Conservation (phyloP, 208 protist species). For the Leishmania aethiopica region DNA sequence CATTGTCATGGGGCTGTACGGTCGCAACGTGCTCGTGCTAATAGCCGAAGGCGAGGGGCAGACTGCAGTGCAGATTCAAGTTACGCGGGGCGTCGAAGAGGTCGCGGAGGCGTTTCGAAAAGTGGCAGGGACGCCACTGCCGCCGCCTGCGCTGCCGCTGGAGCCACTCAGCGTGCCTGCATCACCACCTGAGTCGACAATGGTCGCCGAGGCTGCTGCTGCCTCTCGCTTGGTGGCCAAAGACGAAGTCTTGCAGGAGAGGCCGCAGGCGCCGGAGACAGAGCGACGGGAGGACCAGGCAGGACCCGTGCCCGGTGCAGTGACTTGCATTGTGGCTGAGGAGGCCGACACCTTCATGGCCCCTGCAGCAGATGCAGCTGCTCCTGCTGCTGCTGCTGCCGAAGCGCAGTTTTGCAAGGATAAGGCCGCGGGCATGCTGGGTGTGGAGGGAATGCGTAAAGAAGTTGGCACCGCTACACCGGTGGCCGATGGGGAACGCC, state of each 20-base stretch:
- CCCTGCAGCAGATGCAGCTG: background rate
- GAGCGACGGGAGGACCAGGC: background rate
- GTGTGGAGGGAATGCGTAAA: background rate
- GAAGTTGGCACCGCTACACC: background rate
- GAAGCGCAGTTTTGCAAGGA: background rate
- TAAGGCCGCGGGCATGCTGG: background rate
- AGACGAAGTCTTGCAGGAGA: background rate
- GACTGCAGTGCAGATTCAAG: constrained; percentile 16
- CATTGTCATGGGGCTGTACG: constrained; percentile 48
- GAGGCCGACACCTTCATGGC: background rate
- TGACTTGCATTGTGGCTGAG: background rate
- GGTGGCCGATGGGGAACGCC: background rate
- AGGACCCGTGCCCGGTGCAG: background rate
- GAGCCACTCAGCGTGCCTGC: constrained; percentile 13
- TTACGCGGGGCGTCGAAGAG: constrained; percentile 21
- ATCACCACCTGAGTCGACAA: background rate
- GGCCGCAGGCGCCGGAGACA: background rate
- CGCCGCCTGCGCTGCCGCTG: constrained; percentile 19
- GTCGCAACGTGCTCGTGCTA: constrained; percentile 42
- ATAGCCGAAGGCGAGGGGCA: constrained; percentile 36
- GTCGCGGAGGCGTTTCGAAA: constrained; percentile 37
- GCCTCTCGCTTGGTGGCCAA: background rate
- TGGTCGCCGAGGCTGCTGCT: background rate
- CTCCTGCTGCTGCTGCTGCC: background rate
- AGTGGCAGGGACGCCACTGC: constrained; percentile 20